These are phyloP conservation scores for Acacia pycnantha DNA, from an alignment of 331 rosid species.

Conservation along the genomic window DNA sequence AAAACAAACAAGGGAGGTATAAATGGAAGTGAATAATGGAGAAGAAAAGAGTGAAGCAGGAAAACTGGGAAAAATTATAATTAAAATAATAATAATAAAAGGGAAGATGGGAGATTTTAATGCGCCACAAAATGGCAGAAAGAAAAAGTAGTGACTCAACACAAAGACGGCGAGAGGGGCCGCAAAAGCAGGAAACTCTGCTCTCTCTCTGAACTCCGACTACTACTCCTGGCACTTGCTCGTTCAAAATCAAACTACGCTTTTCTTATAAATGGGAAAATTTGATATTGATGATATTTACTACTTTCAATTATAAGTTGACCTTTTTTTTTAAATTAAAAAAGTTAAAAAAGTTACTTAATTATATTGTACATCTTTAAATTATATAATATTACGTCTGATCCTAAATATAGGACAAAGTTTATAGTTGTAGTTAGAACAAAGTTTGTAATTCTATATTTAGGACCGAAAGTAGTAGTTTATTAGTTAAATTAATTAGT, in stretches of 20 bases:
- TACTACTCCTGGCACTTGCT: conserved; percentile 19
- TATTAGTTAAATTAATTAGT: too few species aligned
- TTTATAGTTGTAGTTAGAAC: too few species aligned
- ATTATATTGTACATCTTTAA: too few species aligned
- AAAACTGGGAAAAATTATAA: neutral
- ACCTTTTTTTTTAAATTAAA: too few species aligned
- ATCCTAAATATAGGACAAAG: too few species aligned
- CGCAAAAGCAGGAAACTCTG: conserved; percentile 61
- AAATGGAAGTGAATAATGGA: conserved; percentile 37
- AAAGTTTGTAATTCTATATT: too few species aligned
- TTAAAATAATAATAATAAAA: neutral
- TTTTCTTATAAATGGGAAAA: conserved; percentile 12
- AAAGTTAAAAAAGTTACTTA: too few species aligned
- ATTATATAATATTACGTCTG: too few species aligned
- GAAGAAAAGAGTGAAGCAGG: neutral
- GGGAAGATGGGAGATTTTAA: conserved; percentile 32
- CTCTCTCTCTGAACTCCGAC: conserved; percentile 15
- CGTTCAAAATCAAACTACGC: conserved; percentile 21
- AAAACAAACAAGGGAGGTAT: conserved; percentile 24
- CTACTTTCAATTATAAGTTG: too few species aligned
- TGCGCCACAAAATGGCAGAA: conserved; percentile 67
- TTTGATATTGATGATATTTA: too few species aligned
- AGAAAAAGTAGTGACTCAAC: conserved; percentile 49
- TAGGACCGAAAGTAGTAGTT: too few species aligned
- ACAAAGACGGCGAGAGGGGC: conserved; percentile 65